Base-by-base conservation (phyloP, 768 basidiomycete species). In the Galerina marginata region DNA sequence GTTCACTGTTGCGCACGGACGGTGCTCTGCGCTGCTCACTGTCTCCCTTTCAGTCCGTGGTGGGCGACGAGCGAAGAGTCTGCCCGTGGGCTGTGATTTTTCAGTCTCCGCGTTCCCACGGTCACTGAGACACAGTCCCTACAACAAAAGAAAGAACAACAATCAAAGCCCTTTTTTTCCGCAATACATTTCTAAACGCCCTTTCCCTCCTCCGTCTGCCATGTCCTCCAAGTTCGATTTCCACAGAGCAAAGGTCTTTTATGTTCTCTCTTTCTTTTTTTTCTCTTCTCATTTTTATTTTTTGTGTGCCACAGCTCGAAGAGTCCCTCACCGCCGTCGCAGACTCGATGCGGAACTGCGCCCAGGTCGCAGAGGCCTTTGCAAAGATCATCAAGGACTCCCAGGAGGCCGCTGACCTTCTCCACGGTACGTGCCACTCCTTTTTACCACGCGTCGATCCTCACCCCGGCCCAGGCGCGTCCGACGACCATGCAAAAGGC, bases 291-390 rank as follows among this genome's bases (percentile, higher is more conserved):
- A 49, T 43, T 42, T 33, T 49, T 29, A 39, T 58, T 48, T 55
- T 56, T 58, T 20, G 20, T 20, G 20, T 20, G 20, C 20, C 20
- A 20, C 66, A 91, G 89, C 81, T 90, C 72, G 79, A 82, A 37
- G 70, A 75, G 33, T 81, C 83, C 66, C 78, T 92, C 64, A 72
- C 69, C 61, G 75, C 78, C 23, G 83, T 90, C 58, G 88, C 90
- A 40, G 81, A 83, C 49, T 75, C 83, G 39, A 81, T 93, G 84
- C 85, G 86, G 61, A 80, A 83, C 59, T 86, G 84, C 54, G 87
- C 88, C 4, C 76, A 76, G 50, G 69, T 86, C 44, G 86, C 86
- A 14, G 90, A 92, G 43, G 72, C 80, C 29, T 89, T 88, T 67
- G 82, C 86, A 9, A 79, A 77, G 47, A 70, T 82, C 36, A 75